These are phyloP conservation scores for Acer yangbiense DNA, from an alignment of 345 rosid genomes.

Conservation along the genomic window DNA sequence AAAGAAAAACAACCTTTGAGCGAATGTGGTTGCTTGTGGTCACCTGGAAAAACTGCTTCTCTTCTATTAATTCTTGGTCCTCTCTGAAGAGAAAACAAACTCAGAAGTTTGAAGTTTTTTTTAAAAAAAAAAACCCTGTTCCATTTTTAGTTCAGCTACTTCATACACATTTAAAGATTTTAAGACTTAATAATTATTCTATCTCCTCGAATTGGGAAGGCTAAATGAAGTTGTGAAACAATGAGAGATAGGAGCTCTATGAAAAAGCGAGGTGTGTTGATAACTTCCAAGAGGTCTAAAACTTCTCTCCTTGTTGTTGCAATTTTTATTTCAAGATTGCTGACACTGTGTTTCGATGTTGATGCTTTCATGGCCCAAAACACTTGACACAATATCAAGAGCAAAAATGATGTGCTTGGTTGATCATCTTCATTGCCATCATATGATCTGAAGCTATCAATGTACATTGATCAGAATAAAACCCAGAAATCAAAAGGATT, in stretches of 20 bases:
- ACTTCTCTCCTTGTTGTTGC: slow-evolving; percentile 19
- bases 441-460: too few species aligned
- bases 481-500: too few species aligned
- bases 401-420: too few species aligned
- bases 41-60: background rate
- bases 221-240: slow-evolving; percentile 63
- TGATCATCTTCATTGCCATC: too few species aligned
- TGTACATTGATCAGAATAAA: too few species aligned
- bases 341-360: slow-evolving; percentile 19
- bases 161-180: slow-evolving; percentile 10
- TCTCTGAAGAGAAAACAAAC: too few species aligned
- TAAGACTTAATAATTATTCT: background rate
- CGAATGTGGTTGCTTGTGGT: too few species aligned
- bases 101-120: background rate
- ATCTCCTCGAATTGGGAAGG: slow-evolving; percentile 21
- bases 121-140: background rate
- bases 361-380: slow-evolving; percentile 95
- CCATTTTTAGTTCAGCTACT: background rate
- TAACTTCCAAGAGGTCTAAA: slow-evolving; percentile 7
- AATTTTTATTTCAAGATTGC: slow-evolving; percentile 15
- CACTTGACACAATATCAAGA: slow-evolving; percentile 25
- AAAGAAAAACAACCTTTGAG: too few species aligned
- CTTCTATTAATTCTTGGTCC: slow-evolving; percentile 5
- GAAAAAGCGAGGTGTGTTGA: slow-evolving; percentile 65
- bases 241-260: slow-evolving; percentile 80